Evolutionary conservation across 257 asterid species (phyloP).

Genomic region (Paraleonurus japonicus): DNA sequence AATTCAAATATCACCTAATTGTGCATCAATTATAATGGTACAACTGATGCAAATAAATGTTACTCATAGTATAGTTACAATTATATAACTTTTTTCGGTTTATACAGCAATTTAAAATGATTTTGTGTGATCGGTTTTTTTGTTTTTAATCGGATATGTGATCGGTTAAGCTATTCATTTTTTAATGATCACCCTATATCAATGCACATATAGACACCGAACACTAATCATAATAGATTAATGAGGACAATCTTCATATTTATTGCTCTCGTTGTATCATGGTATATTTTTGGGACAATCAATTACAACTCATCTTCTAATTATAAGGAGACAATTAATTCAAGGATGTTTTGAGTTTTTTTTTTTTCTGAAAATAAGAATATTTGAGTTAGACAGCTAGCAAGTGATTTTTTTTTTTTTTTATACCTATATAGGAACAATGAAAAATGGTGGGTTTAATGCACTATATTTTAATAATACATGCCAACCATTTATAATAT

Average conservation of each 20-base stretch:
- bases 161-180: neutral
- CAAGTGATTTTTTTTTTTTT: neutral
- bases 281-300: neutral
- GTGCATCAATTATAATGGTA: too few species aligned
- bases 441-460: neutral
- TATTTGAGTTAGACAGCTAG: neutral
- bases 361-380: too few species aligned
- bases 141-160: too few species aligned
- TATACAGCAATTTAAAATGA: neutral
- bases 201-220: neutral
- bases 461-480: neutral
- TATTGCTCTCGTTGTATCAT: too few species aligned
- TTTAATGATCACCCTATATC: neutral
- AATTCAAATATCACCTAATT: too few species aligned
- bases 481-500: neutral
- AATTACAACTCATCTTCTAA: neutral
- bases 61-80: too few species aligned
- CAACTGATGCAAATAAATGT: too few species aligned
- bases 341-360: too few species aligned
- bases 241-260: neutral
- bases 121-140: neutral
- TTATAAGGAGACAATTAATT: neutral
- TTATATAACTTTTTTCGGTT: too few species aligned
- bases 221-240: too few species aligned
- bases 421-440: neutral